Evolutionary conservation across 805 yeast species (phyloP).

Genomic region (Sugiyamaella marilandica): DNA sequence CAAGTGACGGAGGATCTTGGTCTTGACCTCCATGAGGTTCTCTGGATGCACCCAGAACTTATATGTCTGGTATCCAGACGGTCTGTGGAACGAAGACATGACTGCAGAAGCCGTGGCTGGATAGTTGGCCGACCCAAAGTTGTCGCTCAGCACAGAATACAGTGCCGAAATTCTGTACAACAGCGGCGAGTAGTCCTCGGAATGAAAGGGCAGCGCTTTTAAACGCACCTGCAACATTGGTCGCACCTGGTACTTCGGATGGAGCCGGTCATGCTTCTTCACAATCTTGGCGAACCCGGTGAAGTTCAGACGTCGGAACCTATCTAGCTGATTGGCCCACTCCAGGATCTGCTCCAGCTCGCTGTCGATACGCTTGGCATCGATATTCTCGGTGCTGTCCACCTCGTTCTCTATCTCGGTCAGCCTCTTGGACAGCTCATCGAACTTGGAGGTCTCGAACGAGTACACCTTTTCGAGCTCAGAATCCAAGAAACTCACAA

Average conservation of each 20-base stretch:
- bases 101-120: conserved; percentile 35
- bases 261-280: conserved; percentile 91
- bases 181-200: conserved; percentile 91
- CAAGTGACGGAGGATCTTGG: conserved; percentile 86
- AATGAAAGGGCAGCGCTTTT: conserved; percentile 82
- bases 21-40: conserved; percentile 92
- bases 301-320: conserved; percentile 84
- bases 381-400: conserved; percentile 41
- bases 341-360: conserved; percentile 69
- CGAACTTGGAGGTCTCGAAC: conserved; percentile 70
- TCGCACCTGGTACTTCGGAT: conserved; percentile 80
- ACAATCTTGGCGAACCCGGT: conserved; percentile 94
- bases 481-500: conserved; percentile 66
- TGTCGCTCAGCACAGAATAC: conserved; percentile 77
- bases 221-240: conserved; percentile 85
- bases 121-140: conserved; percentile 40
- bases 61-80: conserved; percentile 47
- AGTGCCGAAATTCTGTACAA: conserved; percentile 71
- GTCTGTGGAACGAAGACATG: conserved; percentile 31
- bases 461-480: conserved; percentile 92
- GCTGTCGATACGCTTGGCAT: conserved; percentile 57
- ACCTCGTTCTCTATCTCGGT: conserved; percentile 59
- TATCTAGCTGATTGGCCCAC: conserved; percentile 80
- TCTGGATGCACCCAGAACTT: conserved; percentile 98
- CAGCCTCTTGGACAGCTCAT: conserved; percentile 60